Conservation (phyloP, 495 filamentous ascomycete species). For the Clavariopsis aquatica region DNA sequence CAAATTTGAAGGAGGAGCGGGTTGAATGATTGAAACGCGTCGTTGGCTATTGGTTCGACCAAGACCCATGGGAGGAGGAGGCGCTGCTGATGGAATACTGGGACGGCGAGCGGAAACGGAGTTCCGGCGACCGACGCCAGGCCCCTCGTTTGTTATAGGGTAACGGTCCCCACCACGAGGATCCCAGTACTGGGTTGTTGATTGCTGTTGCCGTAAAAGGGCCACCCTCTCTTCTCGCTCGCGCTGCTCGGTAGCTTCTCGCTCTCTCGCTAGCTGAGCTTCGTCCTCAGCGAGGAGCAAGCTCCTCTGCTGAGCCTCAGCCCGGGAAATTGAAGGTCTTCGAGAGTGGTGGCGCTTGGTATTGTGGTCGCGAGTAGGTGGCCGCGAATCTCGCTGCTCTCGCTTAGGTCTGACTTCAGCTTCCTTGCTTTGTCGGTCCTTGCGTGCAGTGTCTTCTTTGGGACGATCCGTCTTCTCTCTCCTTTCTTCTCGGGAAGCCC, state of each 20-base stretch:
- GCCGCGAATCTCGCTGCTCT: slow-evolving; percentile 11
- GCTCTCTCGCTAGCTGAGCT: slow-evolving; percentile 26
- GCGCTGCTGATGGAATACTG: slow-evolving; percentile 17
- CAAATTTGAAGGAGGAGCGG: slow-evolving; percentile 9
- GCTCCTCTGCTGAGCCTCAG: slow-evolving; percentile 3
- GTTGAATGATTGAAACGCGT: slow-evolving; percentile 25
- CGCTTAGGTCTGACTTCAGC: slow-evolving; percentile 3
- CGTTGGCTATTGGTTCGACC: slow-evolving; percentile 23
- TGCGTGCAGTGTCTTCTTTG: slow-evolving; percentile 4
- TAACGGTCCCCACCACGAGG: slow-evolving; percentile 25
- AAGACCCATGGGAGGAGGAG: slow-evolving; percentile 14
- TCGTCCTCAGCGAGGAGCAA: slow-evolving; percentile 4
- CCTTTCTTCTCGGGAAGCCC: slow-evolving; percentile 5
- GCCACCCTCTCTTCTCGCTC: slow-evolving; percentile 19
- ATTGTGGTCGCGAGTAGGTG: slow-evolving; percentile 12
- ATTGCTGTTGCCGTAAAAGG: slow-evolving; percentile 16
- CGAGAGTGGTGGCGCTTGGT: slow-evolving; percentile 18
- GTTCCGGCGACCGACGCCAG: slow-evolving; percentile 21
- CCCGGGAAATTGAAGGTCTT: slow-evolving; percentile 12
- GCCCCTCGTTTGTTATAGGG: slow-evolving; percentile 5
- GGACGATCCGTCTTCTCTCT: not conserved
- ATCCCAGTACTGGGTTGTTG: slow-evolving; percentile 19
- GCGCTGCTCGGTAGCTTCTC: slow-evolving; percentile 23
- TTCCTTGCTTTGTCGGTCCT: not conserved
- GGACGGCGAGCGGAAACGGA: slow-evolving; percentile 20